Conservation (phyloP, 768 basidiomycete species). For the Saitozyma podzolica region DNA sequence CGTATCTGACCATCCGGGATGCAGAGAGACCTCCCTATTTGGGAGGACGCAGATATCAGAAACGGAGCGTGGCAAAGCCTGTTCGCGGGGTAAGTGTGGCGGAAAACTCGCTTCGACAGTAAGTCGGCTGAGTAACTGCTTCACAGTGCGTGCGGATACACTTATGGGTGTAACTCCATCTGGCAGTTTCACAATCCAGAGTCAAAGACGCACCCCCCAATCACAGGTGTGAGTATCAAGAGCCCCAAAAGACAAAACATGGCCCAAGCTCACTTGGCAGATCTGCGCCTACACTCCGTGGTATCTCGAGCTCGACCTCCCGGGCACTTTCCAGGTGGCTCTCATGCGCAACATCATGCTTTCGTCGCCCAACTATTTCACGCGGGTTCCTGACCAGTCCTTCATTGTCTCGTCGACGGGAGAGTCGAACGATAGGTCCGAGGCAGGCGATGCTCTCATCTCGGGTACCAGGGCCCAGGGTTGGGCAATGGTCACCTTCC, state of each 20-base stretch:
- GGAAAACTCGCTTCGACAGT: too few species aligned
- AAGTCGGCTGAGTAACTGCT: too few species aligned
- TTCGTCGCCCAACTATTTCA: conserved; percentile 16
- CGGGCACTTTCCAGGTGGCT: conserved; percentile 12
- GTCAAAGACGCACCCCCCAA: conserved; percentile 20
- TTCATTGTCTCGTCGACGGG: conserved; percentile 14
- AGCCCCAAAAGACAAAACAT: background rate
- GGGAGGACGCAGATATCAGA: conserved; percentile 19
- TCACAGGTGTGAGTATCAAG: conserved; percentile 4
- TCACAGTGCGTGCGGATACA: conserved; percentile 17
- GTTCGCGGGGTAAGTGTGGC: conserved; percentile 8
- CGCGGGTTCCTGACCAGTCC: conserved; percentile 12
- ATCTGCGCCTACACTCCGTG: conserved; percentile 11
- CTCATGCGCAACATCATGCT: conserved; percentile 7
- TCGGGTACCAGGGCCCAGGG: background rate
- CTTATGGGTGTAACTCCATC: conserved; percentile 23
- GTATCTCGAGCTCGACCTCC: conserved; percentile 23
- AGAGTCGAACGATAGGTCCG: background rate
- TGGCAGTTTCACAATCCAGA: conserved; percentile 25
- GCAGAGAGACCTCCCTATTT: conserved; percentile 6
- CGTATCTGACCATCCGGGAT: too few species aligned
- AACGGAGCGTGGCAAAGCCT: conserved; percentile 19
- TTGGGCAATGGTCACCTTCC: conserved; percentile 18
- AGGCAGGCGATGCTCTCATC: background rate
- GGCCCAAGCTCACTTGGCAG: too few species aligned